Evolutionary conservation across 1,284 basidiomycete species (phyloP), one percentile per base, ranked within the genome.

Genomic region (Stygiomarasmius scandens): DNA sequence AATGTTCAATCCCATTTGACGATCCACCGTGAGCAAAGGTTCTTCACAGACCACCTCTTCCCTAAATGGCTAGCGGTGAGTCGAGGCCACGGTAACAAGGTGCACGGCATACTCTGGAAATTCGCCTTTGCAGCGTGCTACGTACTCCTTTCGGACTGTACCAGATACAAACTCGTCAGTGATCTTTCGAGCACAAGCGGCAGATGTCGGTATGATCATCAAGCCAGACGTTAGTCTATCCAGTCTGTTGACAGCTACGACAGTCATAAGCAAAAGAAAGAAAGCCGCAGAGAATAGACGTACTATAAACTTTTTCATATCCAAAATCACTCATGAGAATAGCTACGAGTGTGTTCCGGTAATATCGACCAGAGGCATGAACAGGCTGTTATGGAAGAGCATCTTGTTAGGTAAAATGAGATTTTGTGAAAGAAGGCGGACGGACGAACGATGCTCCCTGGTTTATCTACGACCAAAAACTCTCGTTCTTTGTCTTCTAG

Each of bases 191-290:
- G 95, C 93, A 24, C 91, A 82, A 48, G 29, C 29, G 12, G 29
- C n/a, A n/a, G 88, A 89, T 12, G 95, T 79, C 0, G 95, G 93
- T 54, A 98, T 81, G 63, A 99, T 93, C 95, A 99, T 96, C 55
- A 98, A 80, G 3, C 97, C 97, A 0, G 94, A 96, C 0, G 97
- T 99, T 19, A 99, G 79, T 51, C 97, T 83, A 74, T 99, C 97
- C 48, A 99, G 79, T 49, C 97, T 85, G 70, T 99, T 99, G 41
- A 95, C 90, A 58, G 96, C 95, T 97, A 68, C 19, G 45, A 22
- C 58, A 43, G 58, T 54, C 27, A 27, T 34, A 43, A n/a, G 49
- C 54, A 47, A 27, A 55, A 38, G n/a, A 59, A 22, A 46, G 45
- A 3, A 46, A 22, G 9, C 34, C 12, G 47, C 36, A 60, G 48